Base-by-base conservation (phyloP, 257 asterid species). In the Penstemon eatonii region DNA sequence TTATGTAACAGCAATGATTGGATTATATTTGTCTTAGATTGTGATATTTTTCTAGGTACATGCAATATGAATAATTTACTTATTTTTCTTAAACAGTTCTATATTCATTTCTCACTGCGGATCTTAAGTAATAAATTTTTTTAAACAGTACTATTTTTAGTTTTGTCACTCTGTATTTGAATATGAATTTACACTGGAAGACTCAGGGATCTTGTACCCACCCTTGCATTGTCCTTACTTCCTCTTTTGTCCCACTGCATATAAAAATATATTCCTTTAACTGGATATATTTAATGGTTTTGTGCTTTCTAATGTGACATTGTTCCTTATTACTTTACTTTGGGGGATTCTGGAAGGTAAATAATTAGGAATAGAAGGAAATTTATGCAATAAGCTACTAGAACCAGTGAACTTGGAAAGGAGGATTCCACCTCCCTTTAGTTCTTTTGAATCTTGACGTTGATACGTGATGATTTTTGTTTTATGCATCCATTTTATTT, bases 401-500 rank as follows among this genome's bases (percentile, higher is more conserved):
- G 18, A 58, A 54, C 56, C 57, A 13, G 4, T 63, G 15, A 25
- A 65, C 51, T 43, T 62, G 77, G 75, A 67, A 49, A 36, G 4
- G 53, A 0, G 11, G 3, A 40, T 7, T 71, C 8, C n/a, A 8
- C 62, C 60, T 64, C 60, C 66, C 46, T 43, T 13, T 55, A 43
- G 56, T 49, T 69, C 42, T 60, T 5, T 25, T 11, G 11, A 5
- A 40, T 42, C 18, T 44, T 19, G 8, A 42, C 40, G 15, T 12
- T 10, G 64, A 25, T 70, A 57, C 12, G 15, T 60, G 49, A 42
- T 57, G 45, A 13, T 65, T 46, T 53, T 44, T 71, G 46, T 56
- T 55, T 60, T 13, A 18, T 60, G 43, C 46, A 3, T 65, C 52
- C 38, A 5, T 46, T 57, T 25, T 41, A 62, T 56, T 55, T 62